Evolutionary conservation across 108 stramenopile species (phyloP).

Genomic region (Cyclotella atomus): DNA sequence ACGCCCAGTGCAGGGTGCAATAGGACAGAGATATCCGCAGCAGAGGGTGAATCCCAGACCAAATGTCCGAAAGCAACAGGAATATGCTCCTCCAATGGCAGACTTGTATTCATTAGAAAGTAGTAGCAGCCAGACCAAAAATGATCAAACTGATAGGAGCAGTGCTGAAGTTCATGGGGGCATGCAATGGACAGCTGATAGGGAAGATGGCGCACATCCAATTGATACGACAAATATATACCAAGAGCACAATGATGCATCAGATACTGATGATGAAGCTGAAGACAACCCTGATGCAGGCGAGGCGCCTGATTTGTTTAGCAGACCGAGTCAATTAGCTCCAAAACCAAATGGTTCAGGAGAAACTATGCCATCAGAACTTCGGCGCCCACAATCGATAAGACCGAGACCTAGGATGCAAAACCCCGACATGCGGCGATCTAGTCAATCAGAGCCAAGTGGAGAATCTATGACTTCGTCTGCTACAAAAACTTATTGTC

Average conservation of each 20-base stretch:
- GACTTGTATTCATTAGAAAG: constrained; percentile 40
- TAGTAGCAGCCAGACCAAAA: neutral
- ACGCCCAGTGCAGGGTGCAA: neutral
- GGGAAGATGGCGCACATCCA: no score
- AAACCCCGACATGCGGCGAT: neutral
- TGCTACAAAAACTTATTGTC: neutral
- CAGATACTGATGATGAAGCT: neutral
- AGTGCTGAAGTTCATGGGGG: neutral
- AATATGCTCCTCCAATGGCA: constrained; percentile 46
- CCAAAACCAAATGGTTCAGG: no score
- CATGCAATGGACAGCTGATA: neutral
- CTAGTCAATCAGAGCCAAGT: constrained; percentile 15
- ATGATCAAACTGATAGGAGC: constrained; percentile 1
- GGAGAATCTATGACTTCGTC: constrained; percentile 12
- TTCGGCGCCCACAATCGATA: neutral
- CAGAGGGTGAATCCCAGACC: constrained; percentile 2
- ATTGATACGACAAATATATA: neutral
- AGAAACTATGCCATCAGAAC: no score
- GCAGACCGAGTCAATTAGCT: no score
- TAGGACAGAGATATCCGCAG: constrained; percentile 20
- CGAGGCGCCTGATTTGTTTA: no score
- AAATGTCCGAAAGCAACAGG: constrained; percentile 1
- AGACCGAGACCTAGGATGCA: neutral
- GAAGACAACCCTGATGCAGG: neutral
- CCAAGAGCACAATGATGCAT: neutral